A percentile compares a stretch with the other conserved stretches of the same genome.
These are phyloP conservation scores for Peziza echinospora DNA, from an alignment of 495 filamentous ascomycete genomes.

Conservation along the genomic window DNA sequence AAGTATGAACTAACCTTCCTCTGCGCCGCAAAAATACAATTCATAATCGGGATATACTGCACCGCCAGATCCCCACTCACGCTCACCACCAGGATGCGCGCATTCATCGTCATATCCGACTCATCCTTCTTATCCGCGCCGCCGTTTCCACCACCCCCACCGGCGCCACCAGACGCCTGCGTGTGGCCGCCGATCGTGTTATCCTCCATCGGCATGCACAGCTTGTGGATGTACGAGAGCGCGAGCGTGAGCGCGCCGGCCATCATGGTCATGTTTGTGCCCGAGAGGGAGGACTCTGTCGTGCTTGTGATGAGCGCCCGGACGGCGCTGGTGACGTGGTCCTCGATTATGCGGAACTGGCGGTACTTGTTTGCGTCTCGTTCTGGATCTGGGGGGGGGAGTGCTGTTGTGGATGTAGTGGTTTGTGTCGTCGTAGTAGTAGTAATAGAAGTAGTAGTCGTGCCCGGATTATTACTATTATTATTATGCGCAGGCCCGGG, in stretches of 20 bases:
- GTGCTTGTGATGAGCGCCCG: constrained; percentile 46
- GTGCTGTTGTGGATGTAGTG: not conserved
- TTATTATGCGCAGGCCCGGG: not conserved
- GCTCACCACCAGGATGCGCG: constrained; percentile 68
- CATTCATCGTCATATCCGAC: constrained; percentile 30
- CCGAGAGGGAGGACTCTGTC: constrained; percentile 31
- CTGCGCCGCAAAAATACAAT: constrained; percentile 84
- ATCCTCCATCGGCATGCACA: constrained; percentile 5
- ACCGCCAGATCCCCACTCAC: constrained; percentile 63
- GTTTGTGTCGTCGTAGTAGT: too few relatives aligned
- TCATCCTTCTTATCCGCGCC: constrained; percentile 8
- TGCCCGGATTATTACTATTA: not conserved
- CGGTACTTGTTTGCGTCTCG: constrained; percentile 75
- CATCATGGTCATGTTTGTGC: constrained; percentile 49
- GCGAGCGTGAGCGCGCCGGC: constrained; percentile 82
- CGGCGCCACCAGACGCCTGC: constrained; percentile 9
- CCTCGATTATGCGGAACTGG: constrained; percentile 67
- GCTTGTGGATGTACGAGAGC: constrained; percentile 62
- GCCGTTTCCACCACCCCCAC: not conserved
- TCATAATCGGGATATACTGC: constrained; percentile 97
- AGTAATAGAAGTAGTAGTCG: too few relatives aligned
- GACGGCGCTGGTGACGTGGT: constrained; percentile 49
- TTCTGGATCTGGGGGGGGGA: constrained; percentile 18
- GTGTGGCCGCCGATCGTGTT: not conserved
- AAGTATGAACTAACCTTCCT: constrained; percentile 23